Evolutionary conservation across 352 stramenopile species (phyloP), one percentile per base, ranked within the genome.

Genomic region (Pythium brassicae): DNA sequence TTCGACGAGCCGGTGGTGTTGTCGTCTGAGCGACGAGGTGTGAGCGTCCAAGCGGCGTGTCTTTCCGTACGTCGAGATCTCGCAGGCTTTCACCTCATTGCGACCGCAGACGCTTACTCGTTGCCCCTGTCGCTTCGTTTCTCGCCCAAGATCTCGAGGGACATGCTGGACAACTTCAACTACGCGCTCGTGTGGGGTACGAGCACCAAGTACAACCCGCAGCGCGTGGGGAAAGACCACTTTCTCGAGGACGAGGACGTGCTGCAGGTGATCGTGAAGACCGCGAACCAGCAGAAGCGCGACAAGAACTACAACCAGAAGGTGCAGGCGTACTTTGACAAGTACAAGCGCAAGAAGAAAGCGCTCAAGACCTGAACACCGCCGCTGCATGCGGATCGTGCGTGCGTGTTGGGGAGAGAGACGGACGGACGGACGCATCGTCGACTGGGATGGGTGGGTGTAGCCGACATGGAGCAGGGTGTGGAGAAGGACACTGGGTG

Each of bases 121-220:
- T 47, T 26, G 8, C 19, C 25, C 1, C n/a, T 19, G 32, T 37
- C 40, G 25, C 46, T 42, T 26, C 26, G 23, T 37, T 32, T 39
- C 20, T n/a, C 40, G 40, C 40, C 12, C 52, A 58, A 96, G 85
- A 94, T 96, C 54, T 96, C 87, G 47, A 94, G 89, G 63, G 86
- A 94, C 59, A 92, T 97, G 81, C 70, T 97, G 6, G 87, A 96
- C 61, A 97, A 99, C 65, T 99, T 99, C 68, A 98, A 98, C 66
- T 99, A 98, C 68, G 96, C 94, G 17, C 71, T 98, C 44, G 96
- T 99, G 50, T 99, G 97, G 97, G 97, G 97, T 12, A 97, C 86
- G 27, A 98, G 86, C 59, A 98, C 97, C 22, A 99, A 99, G 66
- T 98, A 99, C 72, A 97, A 98, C 53, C 97, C 97, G 10, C 97